These are phyloP conservation scores for Tolypocladium inflatum DNA, from an alignment of 2,329 filamentous ascomycete species.

Conservation along the genomic window DNA sequence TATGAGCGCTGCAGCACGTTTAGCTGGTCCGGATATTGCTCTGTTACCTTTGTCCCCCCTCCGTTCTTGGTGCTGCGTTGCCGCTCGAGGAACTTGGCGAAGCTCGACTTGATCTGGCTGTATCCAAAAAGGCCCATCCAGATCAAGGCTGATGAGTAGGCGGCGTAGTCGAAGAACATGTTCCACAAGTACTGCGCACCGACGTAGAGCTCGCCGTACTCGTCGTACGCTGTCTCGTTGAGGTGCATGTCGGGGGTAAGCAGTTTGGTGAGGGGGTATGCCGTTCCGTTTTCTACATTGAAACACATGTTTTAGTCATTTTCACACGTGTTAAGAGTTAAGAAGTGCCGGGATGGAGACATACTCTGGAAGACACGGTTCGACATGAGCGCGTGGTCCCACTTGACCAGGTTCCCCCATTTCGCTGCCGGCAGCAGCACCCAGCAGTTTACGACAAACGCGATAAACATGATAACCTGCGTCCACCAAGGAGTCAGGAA, in stretches of 20 bases:
- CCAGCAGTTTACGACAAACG: conserved; percentile 48
- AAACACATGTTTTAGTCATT: neutral
- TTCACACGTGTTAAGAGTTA: no score
- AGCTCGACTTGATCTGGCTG: conserved; percentile 33
- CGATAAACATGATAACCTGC: conserved; percentile 44
- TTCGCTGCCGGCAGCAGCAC: conserved; percentile 48
- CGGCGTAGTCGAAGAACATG: conserved; percentile 52
- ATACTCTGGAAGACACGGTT: conserved; percentile 38
- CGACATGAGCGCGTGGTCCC: conserved; percentile 46
- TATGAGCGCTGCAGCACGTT: conserved; percentile 49
- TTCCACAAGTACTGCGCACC: conserved; percentile 47
- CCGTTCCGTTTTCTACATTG: conserved; percentile 17
- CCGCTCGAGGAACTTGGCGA: conserved; percentile 31
- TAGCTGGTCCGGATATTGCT: conserved; percentile 49
- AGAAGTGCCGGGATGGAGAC: neutral
- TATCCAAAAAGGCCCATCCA: conserved; percentile 51
- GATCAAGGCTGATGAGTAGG: conserved; percentile 45
- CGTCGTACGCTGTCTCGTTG: conserved; percentile 37
- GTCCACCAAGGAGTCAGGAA: conserved; percentile 51
- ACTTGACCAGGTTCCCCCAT: conserved; percentile 43
- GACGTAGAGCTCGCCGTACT: conserved; percentile 46
- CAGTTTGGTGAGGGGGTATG: conserved; percentile 22
- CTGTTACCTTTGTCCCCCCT: conserved; percentile 28
- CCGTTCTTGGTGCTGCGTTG: conserved; percentile 14
- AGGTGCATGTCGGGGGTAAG: conserved; percentile 26